Evolutionary conservation across 2,329 filamentous ascomycete species (phyloP).

Genomic region (Mycocentrospora acerina): DNA sequence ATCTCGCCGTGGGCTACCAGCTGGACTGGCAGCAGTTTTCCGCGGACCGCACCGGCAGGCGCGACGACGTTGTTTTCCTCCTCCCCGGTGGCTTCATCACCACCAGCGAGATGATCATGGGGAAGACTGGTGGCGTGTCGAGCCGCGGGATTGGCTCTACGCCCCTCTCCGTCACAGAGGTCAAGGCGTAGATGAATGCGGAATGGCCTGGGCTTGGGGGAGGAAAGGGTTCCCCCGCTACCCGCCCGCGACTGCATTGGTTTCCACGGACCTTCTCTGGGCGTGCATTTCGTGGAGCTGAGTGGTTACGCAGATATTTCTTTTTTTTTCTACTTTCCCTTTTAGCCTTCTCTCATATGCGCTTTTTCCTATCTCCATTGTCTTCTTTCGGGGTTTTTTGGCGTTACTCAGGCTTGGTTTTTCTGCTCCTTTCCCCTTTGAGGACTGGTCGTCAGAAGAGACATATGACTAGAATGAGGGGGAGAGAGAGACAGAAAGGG

Average conservation of each 20-base stretch:
- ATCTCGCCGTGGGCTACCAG: slow-evolving; percentile 63
- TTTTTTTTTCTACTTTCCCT: slow-evolving; percentile 2
- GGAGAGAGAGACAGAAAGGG: neutral
- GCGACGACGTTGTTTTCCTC: slow-evolving; percentile 59
- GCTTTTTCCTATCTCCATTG: no score
- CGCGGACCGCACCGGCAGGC: slow-evolving; percentile 33
- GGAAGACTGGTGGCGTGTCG: no score
- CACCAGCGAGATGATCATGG: slow-evolving; percentile 56
- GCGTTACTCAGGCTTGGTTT: no score
- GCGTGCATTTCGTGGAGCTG: no score
- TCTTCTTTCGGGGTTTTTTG: no score
- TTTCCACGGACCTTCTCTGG: neutral
- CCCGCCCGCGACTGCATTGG: no score
- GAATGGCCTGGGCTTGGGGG: no score
- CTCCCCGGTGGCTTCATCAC: slow-evolving; percentile 61
- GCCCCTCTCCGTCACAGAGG: slow-evolving; percentile 18
- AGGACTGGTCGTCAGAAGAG: no score
- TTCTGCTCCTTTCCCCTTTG: no score
- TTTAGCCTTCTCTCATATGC: no score
- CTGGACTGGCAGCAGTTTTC: slow-evolving; percentile 56
- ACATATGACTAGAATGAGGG: no score
- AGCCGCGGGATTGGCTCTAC: slow-evolving; percentile 11
- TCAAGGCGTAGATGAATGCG: slow-evolving; percentile 28
- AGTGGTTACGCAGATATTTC: neutral
- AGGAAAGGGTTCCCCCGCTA: no score